Base-by-base conservation (phyloP, 2,329 filamentous ascomycete species). In the Colletotrichum trifolii region DNA sequence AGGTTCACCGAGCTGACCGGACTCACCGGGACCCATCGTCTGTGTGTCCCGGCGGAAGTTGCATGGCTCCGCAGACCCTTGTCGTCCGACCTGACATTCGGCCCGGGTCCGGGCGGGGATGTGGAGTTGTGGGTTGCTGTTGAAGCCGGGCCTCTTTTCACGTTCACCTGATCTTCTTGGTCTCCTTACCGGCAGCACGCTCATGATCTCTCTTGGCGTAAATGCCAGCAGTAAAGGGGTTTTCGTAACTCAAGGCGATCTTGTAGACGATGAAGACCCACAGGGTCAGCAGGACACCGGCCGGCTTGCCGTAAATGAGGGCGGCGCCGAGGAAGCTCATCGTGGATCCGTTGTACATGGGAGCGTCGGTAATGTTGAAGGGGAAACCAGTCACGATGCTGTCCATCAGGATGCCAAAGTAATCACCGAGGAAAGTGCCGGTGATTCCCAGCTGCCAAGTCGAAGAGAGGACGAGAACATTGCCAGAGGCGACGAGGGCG, bases 391-490 rank as follows among this genome's bases (percentile, higher is more conserved):
- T 97, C 56, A 99, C 94, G 73, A 95, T 95, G 71, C 91, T 83
- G 76, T 98, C 95, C 94, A 97, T 97, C 70, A 99, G 85, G 77
- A 98, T 97, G 71, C 96, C 96, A 76, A 98, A 99, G 84, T 99
- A 99, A 82, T 99, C 96, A 71, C 96, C 96, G 40, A 99, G 84
- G 77, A 97, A 99, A 42, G 96, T 99, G 68, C 96, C 96, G 1
- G 94, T 97, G 73, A 99, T 88, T 63, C 96, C 96, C 45, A 99
- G 88, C 39, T 90, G 91, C 89, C 89, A 97, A 80, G 97, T 98
- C 67, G 92, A 96, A 39, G 91, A 90, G 54, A 98, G 73, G 54
- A 99, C 96, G 40, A 99, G 88, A 55, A 91, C 79, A 78, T 97
- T 97, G 64, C 96, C 96, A 42, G 81, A 75, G 35, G 85, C 84